Evolutionary conservation across 2,329 filamentous ascomycete species (phyloP), one percentile per base, ranked within the genome.

Genomic region (Saccharata proteae): DNA sequence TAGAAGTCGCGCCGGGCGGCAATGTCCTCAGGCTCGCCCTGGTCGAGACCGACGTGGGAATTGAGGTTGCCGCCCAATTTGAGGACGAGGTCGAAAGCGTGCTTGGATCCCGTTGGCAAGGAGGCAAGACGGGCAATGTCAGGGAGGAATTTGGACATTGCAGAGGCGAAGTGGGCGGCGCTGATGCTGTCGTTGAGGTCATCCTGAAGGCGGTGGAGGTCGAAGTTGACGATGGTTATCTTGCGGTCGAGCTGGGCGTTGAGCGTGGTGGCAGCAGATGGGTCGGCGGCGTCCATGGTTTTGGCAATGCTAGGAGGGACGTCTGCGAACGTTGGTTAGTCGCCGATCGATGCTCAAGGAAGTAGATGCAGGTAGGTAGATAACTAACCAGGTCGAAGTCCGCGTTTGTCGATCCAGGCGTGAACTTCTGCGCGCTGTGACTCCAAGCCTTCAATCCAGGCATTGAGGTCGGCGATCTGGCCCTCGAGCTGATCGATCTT

Each of bases 211-310:
- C 65, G 62, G 54, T 69, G 65, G 3, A 69, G 62, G 45, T 69
- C 65, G 46, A 68, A 68, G 53, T 69, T 69, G 34, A 69, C 64
- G 34, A 69, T 68, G 21, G 65, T 69, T 52, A 69, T 69, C 43
- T 69, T 69, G 57, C 65, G 65, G 48, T 69, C 65, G 38, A 69
- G 62, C 45, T 69, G 65, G n/a, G 63, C 64, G 45, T 67, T 67
- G 38, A 69, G 59, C 2, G 64, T 65, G 19, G 57, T 49, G 19
- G 65, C 64, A 14, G 62, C 61, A 38, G 64, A 59, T 13, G 63
- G 58, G 5, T 58, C 59, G 26, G 61, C 55, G 16, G 52, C 53
- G 47, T 69, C 65, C 65, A 69, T 69, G 38, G 62, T 60, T 40
- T 62, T 59, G 25, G 65, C 65, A 38, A 69, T 67, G 37, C 54